Conservation (phyloP, 2,329 filamentous ascomycete genomes). For the Sclerotinia spermophila region DNA sequence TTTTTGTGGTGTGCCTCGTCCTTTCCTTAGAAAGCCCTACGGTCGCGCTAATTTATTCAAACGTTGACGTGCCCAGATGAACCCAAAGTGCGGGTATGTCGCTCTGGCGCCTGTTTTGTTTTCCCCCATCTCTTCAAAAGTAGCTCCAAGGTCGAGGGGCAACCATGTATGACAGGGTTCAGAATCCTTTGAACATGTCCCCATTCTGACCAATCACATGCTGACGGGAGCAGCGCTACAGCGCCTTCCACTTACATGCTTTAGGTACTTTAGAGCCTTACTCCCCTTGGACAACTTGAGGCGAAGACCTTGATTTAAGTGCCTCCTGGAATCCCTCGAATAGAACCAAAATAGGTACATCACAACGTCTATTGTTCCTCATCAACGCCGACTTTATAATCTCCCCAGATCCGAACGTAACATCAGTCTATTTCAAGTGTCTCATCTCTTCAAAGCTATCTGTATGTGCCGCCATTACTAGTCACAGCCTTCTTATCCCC, state of each 20-base stretch:
- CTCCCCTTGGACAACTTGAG: conserved; percentile 29
- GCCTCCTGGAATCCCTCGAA: conserved; percentile 32
- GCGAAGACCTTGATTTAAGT: conserved; percentile 32
- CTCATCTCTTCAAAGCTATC: conserved; percentile 24
- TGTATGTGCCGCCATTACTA: conserved; percentile 29
- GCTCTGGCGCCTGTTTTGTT: conserved; percentile 21
- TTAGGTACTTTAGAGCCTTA: conserved; percentile 32
- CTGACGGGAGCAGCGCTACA: conserved; percentile 17
- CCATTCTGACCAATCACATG: conserved; percentile 20
- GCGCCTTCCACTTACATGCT: conserved; percentile 18
- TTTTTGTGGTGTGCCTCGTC: conserved; percentile 16
- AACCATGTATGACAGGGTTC: conserved; percentile 16
- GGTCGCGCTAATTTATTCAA: conserved; percentile 16
- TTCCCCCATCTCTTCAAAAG: conserved; percentile 16
- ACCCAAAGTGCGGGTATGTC: conserved; percentile 36
- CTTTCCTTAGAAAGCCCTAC: conserved; percentile 16
- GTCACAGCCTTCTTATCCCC: conserved; percentile 32
- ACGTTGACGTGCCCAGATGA: conserved; percentile 35
- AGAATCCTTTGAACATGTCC: conserved; percentile 15
- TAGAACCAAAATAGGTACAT: conserved; percentile 34
- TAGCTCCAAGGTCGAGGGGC: conserved; percentile 10
- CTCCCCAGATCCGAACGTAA: conserved; percentile 20
- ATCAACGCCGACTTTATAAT: conserved; percentile 18
- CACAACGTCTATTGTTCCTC: conserved; percentile 26
- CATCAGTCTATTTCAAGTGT: conserved; percentile 20